These are phyloP conservation scores for Theileria parva DNA, from an alignment of 169 alveolate genomes.

Conservation along the genomic window DNA sequence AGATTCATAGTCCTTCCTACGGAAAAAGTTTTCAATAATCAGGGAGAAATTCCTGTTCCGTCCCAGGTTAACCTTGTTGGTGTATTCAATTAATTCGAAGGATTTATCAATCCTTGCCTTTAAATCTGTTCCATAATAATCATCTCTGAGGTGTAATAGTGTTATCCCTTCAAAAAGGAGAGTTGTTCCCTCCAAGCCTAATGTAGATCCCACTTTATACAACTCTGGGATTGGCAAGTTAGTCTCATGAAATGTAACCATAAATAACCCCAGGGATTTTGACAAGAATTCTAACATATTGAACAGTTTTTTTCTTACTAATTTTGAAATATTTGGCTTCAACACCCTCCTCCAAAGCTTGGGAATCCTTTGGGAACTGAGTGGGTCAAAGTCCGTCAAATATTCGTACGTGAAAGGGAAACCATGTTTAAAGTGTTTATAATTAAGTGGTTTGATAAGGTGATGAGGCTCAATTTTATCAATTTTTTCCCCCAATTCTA, in stretches of 20 bases:
- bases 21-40: neutral
- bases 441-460: neutral
- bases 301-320: neutral
- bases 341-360: neutral
- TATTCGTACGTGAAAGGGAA: neutral
- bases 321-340: neutral
- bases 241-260: neutral
- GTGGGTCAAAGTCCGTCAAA: neutral
- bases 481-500: neutral
- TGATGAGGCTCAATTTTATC: neutral
- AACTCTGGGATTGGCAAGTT: conserved; percentile 4
- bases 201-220: neutral
- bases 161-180: conserved; percentile 6
- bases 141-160: neutral
- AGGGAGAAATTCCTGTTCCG: neutral
- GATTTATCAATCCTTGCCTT: neutral
- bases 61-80: neutral
- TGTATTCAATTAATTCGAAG: neutral
- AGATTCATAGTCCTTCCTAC: neutral
- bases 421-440: too few species aligned
- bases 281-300: neutral
- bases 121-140: neutral
- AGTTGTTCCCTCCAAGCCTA: neutral
- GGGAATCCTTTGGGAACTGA: neutral
- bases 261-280: neutral